A percentile compares a stretch with the other conserved stretches of the same genome.
These are phyloP conservation scores for Acanthamoeba rhysodes DNA, from an alignment of 208 protist species.

Conservation along the genomic window DNA sequence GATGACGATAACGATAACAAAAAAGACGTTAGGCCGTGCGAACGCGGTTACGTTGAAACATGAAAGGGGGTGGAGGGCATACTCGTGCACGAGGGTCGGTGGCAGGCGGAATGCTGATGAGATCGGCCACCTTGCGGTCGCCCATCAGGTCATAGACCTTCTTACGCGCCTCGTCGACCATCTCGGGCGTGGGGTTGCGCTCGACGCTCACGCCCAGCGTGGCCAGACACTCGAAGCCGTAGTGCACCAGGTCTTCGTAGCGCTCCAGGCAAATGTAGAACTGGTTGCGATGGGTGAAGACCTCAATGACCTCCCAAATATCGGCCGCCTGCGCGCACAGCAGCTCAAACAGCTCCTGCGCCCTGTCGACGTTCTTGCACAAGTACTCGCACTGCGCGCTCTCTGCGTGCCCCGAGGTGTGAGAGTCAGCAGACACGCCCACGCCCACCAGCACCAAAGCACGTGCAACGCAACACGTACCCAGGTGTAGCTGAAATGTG, in stretches of 20 bases:
- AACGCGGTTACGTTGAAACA: neutral
- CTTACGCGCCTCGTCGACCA: neutral
- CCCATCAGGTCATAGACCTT: constrained; percentile 10
- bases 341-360: constrained; percentile 27
- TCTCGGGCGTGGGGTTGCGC: neutral
- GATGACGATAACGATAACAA: neutral
- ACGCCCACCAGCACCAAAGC: neutral
- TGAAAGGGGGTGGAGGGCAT: neutral
- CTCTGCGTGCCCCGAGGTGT: neutral
- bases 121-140: neutral
- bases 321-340: neutral
- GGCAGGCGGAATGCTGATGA: neutral
- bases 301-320: constrained; percentile 39
- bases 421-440: neutral
- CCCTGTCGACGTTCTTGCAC: constrained; percentile 54
- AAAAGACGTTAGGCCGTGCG: neutral
- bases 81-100: constrained; percentile 12
- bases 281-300: constrained; percentile 31
- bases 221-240: constrained; percentile 26
- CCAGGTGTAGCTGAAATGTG: constrained; percentile 57
- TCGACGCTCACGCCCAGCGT: constrained; percentile 11
- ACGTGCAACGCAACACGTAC: neutral
- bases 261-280: constrained; percentile 32
- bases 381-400: constrained; percentile 64
- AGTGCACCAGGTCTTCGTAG: constrained; percentile 61